Evolutionary conservation across 2,329 filamentous ascomycete species (phyloP).

Genomic region (Colletotrichum nymphaeae): DNA sequence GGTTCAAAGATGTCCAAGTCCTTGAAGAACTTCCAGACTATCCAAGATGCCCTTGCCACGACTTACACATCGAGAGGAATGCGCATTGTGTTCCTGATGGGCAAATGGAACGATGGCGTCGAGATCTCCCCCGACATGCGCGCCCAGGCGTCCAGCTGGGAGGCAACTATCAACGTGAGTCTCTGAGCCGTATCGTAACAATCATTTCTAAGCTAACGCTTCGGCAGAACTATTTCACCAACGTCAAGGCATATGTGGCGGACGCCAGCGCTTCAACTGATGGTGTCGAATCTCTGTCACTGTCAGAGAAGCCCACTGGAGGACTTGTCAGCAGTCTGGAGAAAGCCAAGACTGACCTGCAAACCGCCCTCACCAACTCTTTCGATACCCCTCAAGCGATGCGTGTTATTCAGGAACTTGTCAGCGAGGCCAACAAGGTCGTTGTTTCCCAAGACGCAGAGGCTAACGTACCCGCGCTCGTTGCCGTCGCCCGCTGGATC

Average conservation of each 20-base stretch:
- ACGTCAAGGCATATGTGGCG: constrained; percentile 64
- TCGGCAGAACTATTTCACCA: constrained; percentile 67
- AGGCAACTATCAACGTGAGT: constrained; percentile 77
- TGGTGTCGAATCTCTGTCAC: constrained; percentile 51
- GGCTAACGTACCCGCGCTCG: constrained; percentile 59
- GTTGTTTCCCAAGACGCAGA: constrained; percentile 49
- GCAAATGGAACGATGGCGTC: constrained; percentile 89
- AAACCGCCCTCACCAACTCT: constrained; percentile 78
- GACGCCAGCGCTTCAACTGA: constrained; percentile 52
- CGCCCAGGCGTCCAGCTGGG: constrained; percentile 80
- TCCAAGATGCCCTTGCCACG: constrained; percentile 79
- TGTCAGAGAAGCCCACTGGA: constrained; percentile 46
- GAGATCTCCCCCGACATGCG: constrained; percentile 90
- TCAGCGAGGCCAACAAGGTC: constrained; percentile 79
- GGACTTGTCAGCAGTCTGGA: constrained; percentile 54
- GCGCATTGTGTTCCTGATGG: constrained; percentile 87
- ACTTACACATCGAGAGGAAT: constrained; percentile 82
- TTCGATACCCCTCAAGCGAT: constrained; percentile 89
- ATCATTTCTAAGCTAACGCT: constrained; percentile 23
- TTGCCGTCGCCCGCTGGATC: constrained; percentile 78
- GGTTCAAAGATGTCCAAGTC: constrained; percentile 97
- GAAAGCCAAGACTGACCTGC: constrained; percentile 65
- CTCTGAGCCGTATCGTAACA: not conserved
- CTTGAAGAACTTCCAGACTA: constrained; percentile 95
- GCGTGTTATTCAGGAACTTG: constrained; percentile 80